Evolutionary conservation across 129 eudicot species (phyloP).

Genomic region (Erigeron canadensis): DNA sequence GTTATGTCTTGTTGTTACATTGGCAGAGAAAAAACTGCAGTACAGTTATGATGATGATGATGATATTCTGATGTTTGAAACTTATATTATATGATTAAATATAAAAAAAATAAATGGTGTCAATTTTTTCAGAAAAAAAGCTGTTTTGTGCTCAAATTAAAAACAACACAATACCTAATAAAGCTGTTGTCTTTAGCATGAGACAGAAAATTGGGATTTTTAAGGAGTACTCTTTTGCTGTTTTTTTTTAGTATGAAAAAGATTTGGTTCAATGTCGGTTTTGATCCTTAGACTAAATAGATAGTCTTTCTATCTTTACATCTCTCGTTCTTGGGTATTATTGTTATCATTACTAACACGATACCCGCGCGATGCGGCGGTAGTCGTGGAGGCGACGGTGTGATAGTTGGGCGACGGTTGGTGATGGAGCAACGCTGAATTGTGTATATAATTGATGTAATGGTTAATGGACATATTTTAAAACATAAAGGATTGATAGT

Average conservation of each 20-base stretch:
- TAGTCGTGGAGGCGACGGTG: too few species aligned
- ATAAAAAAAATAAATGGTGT: slow-evolving; percentile 19
- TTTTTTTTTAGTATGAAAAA: not conserved
- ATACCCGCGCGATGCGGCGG: too few species aligned
- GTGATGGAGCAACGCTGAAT: too few species aligned
- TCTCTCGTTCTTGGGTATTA: too few species aligned
- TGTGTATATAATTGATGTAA: too few species aligned
- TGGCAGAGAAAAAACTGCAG: slow-evolving; percentile 23
- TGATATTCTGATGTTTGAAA: slow-evolving; percentile 29
- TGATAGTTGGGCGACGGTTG: too few species aligned
- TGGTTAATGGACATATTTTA: too few species aligned
- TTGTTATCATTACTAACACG: too few species aligned
- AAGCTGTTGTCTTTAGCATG: slow-evolving; percentile 30
- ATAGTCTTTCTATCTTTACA: too few species aligned
- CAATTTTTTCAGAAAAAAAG: slow-evolving; percentile 29
- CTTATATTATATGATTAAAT: slow-evolving; percentile 24
- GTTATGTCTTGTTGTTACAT: slow-evolving; percentile 35
- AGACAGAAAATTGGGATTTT: slow-evolving; percentile 38
- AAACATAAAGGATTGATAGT: too few species aligned
- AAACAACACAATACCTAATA: slow-evolving; percentile 30
- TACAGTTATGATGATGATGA: slow-evolving; percentile 25
- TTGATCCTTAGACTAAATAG: too few species aligned
- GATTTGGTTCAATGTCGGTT: too few species aligned
- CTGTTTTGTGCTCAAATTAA: slow-evolving; percentile 36
- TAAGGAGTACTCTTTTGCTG: slow-evolving; percentile 25